Conservation (phyloP, 768 basidiomycete species). For the Kwoniella mangroviensis region DNA sequence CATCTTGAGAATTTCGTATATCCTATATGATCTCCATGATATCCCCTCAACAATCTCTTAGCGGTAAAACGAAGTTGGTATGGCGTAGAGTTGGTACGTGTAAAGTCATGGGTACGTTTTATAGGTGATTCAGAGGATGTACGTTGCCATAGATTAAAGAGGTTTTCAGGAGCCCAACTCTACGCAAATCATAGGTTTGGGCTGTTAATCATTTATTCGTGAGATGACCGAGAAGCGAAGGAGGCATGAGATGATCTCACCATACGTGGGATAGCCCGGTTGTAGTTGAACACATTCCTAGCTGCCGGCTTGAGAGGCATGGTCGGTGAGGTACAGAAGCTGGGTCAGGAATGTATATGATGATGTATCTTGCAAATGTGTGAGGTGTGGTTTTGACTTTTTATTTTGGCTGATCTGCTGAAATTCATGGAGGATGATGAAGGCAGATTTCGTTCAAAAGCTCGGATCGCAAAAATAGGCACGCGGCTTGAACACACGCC, state of each 20-base stretch:
- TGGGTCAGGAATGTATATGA: neutral
- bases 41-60: conserved; percentile 83
- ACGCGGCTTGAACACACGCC: too few relatives aligned
- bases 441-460: too few relatives aligned
- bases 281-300: conserved; percentile 51
- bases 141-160: conserved; percentile 86
- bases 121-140: conserved; percentile 61
- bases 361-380: neutral
- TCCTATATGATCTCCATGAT: conserved; percentile 93
- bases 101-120: conserved; percentile 65
- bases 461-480: too few relatives aligned
- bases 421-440: too few relatives aligned
- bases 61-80: conserved; percentile 91
- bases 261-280: conserved; percentile 56
- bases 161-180: conserved; percentile 87
- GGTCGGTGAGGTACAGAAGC: neutral
- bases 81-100: conserved; percentile 65
- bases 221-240: neutral
- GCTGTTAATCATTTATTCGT: neutral
- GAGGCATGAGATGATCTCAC: conserved; percentile 31
- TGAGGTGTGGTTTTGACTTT: neutral
- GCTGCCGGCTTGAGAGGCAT: conserved; percentile 52
- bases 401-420: neutral
- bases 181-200: conserved; percentile 57
- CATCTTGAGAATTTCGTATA: conserved; percentile 93